phyloP scores from a whole-genome alignment of 2,329 filamentous ascomycete species.

The Trichoderma hamatum region DNA sequence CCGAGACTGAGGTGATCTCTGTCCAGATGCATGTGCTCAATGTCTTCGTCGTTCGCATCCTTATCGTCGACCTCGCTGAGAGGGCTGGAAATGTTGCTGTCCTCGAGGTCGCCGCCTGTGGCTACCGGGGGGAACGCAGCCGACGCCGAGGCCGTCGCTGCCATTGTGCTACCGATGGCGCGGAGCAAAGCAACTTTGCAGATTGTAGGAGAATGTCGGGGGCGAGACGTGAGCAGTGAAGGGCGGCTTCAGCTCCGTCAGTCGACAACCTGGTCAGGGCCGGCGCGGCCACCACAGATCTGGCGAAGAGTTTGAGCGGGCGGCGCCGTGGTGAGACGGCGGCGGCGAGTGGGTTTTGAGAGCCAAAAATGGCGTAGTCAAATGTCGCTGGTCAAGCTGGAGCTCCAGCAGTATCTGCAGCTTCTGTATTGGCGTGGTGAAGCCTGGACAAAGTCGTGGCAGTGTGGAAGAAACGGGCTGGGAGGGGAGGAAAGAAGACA shows the following conservation, averaged over 20 bases:
- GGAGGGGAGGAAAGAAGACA: constrained; percentile 26
- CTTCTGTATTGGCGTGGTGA: constrained; percentile 11
- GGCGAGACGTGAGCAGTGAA: constrained; percentile 4
- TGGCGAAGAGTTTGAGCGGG: constrained; percentile 25
- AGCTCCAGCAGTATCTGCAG: neutral
- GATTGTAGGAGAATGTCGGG: constrained; percentile 7
- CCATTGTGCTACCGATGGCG: constrained; percentile 46
- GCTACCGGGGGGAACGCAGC: constrained; percentile 51
- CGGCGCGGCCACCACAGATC: constrained; percentile 23
- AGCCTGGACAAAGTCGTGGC: constrained; percentile 15
- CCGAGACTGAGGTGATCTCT: constrained; percentile 38
- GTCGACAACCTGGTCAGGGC: constrained; percentile 7
- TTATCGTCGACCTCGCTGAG: constrained; percentile 89
- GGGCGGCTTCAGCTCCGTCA: constrained; percentile 17
- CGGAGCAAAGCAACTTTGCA: constrained; percentile 28
- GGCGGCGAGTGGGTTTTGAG: neutral
- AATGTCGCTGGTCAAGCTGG: constrained; percentile 1
- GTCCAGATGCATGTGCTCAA: constrained; percentile 59
- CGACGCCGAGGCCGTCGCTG: constrained; percentile 55
- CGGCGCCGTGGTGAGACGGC: constrained; percentile 8
- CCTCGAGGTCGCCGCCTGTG: constrained; percentile 53
- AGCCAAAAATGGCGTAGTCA: neutral
- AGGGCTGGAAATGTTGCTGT: constrained; percentile 82
- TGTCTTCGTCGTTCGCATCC: constrained; percentile 69
- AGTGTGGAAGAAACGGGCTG: constrained; percentile 21